Base-by-base conservation (phyloP, 148 eudicot genomes). In the Amaranthus palmeri region DNA sequence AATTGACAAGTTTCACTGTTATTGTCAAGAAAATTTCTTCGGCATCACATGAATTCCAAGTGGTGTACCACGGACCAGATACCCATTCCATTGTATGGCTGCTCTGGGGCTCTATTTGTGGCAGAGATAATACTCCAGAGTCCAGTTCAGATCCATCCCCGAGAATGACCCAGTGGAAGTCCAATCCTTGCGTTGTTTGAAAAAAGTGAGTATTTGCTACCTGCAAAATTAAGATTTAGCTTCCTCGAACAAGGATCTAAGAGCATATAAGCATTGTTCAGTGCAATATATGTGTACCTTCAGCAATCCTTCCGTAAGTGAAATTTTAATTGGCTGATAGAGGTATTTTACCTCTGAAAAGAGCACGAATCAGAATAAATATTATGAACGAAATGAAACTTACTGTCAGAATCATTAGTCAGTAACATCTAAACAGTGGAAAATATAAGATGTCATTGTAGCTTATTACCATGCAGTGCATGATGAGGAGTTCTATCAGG, bases 401-500 rank as follows among this genome's bases (percentile, higher is more conserved):
- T 53, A 59, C 43, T 14, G 65, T 45, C 56, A 54, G 3, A 59
- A 70, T 61, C 7, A 52, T 25, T 25, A 25, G 36, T 18, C 56
- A 53, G 40, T 41, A 41, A 65, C 15, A 61, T 40, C 56, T 43
- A 52, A 65, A 46, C 13, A 36, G 54, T 66, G 46, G 25, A 14
- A 52, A 69, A 66, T 13, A n/a, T 49, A 49, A 66, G 2, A 54
- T 63, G 49, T 54, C 14, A 67, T 25, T 60, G 46, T 11, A 52
- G 67, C 61, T 48, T 49, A 62, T 79, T 82, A 89, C 98, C 98
- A 76, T 93, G 90, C 55, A 93, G 55, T 71, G 91, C 97, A 73
- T 97, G 98, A 80, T 93, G 98, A 81, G 91, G 90, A 78, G 84
- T 87, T 82, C 98, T 87, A 78, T 93, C 97, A 59, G 98, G 96